Conservation (phyloP, 1,284 basidiomycete species). For the Sutorius eximius region DNA sequence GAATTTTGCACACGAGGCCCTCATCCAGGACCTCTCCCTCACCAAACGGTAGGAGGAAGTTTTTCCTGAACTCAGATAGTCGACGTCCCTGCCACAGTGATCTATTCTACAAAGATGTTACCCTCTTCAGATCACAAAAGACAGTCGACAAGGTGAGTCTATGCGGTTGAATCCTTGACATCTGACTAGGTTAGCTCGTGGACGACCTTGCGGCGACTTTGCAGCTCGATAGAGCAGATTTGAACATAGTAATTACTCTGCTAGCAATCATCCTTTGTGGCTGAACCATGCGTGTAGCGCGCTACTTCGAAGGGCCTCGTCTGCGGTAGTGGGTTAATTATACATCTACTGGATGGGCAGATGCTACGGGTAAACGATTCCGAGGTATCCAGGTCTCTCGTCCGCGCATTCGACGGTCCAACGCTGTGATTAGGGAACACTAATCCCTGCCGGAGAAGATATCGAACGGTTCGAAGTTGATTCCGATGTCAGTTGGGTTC, state of each 20-base stretch:
- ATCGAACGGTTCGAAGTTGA: constrained; percentile 59
- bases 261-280: constrained; percentile 1
- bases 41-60: constrained; percentile 63
- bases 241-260: constrained; percentile 66
- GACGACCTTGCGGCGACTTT: constrained; percentile 87
- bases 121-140: constrained; percentile 71
- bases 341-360: constrained; percentile 60
- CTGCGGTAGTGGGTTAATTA: constrained; percentile 61
- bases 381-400: constrained; percentile 45
- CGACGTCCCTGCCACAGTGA: constrained; percentile 52
- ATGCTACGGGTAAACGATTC: constrained; percentile 49
- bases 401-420: neutral
- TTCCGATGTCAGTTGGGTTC: constrained; percentile 66
- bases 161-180: neutral
- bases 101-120: constrained; percentile 82
- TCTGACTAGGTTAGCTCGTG: constrained; percentile 59
- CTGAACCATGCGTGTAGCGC: constrained; percentile 48
- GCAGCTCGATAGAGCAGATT: constrained; percentile 65
- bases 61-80: neutral
- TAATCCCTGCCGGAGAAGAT: constrained; percentile 76
- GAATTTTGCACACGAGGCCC: constrained; percentile 64
- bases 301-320: constrained; percentile 87
- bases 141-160: constrained; percentile 69
- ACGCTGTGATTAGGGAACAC: constrained; percentile 49
- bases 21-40: constrained; percentile 50